These are phyloP conservation scores for Polysphondylium violaceum DNA, from an alignment of 78 protist genomes.

Conservation along the genomic window DNA sequence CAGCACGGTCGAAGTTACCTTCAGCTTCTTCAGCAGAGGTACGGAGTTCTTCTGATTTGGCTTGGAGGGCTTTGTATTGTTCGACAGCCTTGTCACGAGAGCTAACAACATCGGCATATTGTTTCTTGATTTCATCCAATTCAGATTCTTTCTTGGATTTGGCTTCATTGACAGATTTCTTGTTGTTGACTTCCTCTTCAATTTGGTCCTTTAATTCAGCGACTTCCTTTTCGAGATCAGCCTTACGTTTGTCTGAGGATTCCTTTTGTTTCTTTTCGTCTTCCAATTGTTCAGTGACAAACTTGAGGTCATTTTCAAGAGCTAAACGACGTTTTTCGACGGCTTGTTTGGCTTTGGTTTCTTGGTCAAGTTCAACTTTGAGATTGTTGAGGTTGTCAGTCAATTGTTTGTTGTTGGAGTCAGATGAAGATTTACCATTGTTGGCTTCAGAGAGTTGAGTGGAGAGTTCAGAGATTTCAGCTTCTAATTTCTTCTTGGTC, in stretches of 20 bases:
- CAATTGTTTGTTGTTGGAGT: slow-evolving; percentile 44
- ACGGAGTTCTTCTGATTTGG: slow-evolving; percentile 66
- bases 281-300: slow-evolving; percentile 59
- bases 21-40: slow-evolving; percentile 71
- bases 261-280: slow-evolving; percentile 74
- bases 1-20: slow-evolving; percentile 77
- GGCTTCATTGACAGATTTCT: slow-evolving; percentile 52
- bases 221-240: slow-evolving; percentile 77
- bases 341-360: slow-evolving; percentile 72
- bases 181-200: slow-evolving; percentile 58
- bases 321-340: slow-evolving; percentile 32
- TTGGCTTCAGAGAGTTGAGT: slow-evolving; percentile 54
- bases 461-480: slow-evolving; percentile 63
- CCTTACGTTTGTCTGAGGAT: slow-evolving; percentile 39
- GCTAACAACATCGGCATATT: slow-evolving; percentile 74
- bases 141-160: slow-evolving; percentile 68
- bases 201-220: slow-evolving; percentile 43
- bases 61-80: slow-evolving; percentile 66
- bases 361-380: slow-evolving; percentile 70
- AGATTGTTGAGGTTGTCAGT: slow-evolving; percentile 9
- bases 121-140: slow-evolving; percentile 74
- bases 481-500: slow-evolving; percentile 68
- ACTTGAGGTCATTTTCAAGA: slow-evolving; percentile 57
- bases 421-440: slow-evolving; percentile 19
- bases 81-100: slow-evolving; percentile 72